Base-by-base conservation (phyloP, 208 protist genomes). In the Crithidia brevicula region DNA sequence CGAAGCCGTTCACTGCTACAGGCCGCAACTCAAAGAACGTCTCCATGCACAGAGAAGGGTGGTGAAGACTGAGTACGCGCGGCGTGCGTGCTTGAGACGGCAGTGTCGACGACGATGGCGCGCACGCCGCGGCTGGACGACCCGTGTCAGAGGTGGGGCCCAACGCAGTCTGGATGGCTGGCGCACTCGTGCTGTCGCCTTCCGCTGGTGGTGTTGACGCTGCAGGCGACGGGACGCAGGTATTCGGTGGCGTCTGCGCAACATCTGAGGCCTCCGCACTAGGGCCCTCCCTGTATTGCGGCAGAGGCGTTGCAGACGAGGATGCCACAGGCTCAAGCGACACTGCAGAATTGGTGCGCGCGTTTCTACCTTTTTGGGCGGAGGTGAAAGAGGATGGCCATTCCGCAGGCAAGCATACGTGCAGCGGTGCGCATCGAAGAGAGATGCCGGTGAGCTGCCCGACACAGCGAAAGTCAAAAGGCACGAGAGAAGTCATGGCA, bases 391-490 rank as follows among this genome's bases (percentile, higher is more conserved):
- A n/a, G n/a, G 33, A 42, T 1, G 31, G 30, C 59, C 59, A 65
- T 20, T 27, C n/a, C 0, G 36, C 8, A 6, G 70, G 62, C 47
- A 76, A n/a, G 13, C 31, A 30, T 15, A 76, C 16, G 34, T 66
- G 56, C 33, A 69, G 56, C 9, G 70, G 70, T 6, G 70, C 70
- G 18, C 62, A 76, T 16, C 70, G 70, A 15, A 76, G 70, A 1
- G 70, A 76, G 27, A 76, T 36, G 15, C 62, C 70, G 3, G 49
- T 66, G 46, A 76, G 60, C 23, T 76, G 70, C 11, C 62, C 40
- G 25, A 76, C 16, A 16, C 70, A 76, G 11, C 56, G 70, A 27
- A 76, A 70, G 40, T 76, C 70, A 23, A 76, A 76, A 4, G 70
- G 70, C 8, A 76, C 23, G 28, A 76, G 70, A 4, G 70, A 76